Conservation (phyloP, 345 rosid species). For the Triadica sebifera region DNA sequence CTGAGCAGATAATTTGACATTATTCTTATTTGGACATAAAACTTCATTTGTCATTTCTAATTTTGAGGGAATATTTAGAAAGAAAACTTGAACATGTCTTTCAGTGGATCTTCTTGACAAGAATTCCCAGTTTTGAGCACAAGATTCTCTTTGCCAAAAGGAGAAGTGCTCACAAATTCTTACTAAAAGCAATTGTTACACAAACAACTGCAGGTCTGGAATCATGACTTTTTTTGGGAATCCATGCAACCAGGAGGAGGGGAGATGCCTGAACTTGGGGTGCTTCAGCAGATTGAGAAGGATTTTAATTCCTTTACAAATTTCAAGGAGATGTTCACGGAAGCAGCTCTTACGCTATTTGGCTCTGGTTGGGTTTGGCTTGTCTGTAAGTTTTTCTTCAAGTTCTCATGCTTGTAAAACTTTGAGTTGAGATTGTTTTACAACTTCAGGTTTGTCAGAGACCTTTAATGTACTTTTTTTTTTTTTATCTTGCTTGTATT, state of each 20-base stretch:
- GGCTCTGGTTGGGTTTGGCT: slow-evolving; percentile 99
- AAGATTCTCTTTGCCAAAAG: neutral
- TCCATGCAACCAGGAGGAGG: slow-evolving; percentile 99
- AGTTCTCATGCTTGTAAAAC: neutral
- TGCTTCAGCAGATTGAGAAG: slow-evolving; percentile 88
- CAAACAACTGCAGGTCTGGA: slow-evolving; percentile 61
- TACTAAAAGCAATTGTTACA: slow-evolving; percentile 1
- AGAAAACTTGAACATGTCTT: neutral
- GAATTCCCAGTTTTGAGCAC: neutral
- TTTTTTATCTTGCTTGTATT: neutral
- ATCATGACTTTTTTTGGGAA: slow-evolving; percentile 98
- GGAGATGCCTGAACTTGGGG: slow-evolving; percentile 61
- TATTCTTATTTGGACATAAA: too few species aligned
- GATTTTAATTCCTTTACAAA: slow-evolving; percentile 83
- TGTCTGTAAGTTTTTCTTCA: slow-evolving; percentile 53
- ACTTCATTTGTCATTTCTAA: too few species aligned
- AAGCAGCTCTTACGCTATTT: slow-evolving; percentile 64
- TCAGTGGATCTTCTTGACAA: neutral
- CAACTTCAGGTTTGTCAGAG: neutral
- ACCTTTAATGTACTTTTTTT: neutral
- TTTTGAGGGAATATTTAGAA: neutral
- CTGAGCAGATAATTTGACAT: neutral
- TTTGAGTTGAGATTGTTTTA: neutral
- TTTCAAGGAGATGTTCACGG: slow-evolving; percentile 68
- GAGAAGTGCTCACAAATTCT: neutral